Conservation (phyloP, 805 yeast genomes). For the Pichia pseudocactophila region DNA sequence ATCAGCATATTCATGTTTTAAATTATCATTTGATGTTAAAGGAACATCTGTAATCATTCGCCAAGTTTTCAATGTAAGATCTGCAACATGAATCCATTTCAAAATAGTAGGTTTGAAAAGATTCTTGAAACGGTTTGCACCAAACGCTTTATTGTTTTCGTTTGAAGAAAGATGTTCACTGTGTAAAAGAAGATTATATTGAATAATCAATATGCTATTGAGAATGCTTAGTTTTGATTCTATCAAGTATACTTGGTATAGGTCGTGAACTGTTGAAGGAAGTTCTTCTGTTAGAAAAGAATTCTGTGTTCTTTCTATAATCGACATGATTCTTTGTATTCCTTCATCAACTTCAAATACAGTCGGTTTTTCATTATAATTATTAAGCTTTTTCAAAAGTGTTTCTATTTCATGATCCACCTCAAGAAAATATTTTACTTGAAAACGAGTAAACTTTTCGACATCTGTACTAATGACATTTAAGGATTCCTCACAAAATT, state of each 20-base stretch:
- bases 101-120: not conserved
- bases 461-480: constrained; percentile 13
- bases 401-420: constrained; percentile 14
- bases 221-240: constrained; percentile 6
- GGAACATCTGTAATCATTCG: not conserved
- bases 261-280: not conserved
- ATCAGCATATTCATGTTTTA: not conserved
- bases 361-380: constrained; percentile 15
- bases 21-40: not conserved
- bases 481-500: constrained; percentile 11
- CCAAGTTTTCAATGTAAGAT: not conserved
- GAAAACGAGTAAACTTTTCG: constrained; percentile 17
- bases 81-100: constrained; percentile 1
- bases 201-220: constrained; percentile 6
- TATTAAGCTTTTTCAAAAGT: constrained; percentile 18
- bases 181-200: constrained; percentile 15
- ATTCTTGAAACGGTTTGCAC: not conserved
- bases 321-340: constrained; percentile 8
- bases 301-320: not conserved
- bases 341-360: constrained; percentile 17
- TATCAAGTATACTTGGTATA: constrained; percentile 6
- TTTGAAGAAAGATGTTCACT: constrained; percentile 7
- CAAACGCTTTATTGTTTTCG: not conserved
- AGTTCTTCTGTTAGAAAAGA: no score
- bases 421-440: constrained; percentile 13